Evolutionary conservation across 306 rosid genomes (phyloP).

Genomic region (Oemleria cerasiformis): DNA sequence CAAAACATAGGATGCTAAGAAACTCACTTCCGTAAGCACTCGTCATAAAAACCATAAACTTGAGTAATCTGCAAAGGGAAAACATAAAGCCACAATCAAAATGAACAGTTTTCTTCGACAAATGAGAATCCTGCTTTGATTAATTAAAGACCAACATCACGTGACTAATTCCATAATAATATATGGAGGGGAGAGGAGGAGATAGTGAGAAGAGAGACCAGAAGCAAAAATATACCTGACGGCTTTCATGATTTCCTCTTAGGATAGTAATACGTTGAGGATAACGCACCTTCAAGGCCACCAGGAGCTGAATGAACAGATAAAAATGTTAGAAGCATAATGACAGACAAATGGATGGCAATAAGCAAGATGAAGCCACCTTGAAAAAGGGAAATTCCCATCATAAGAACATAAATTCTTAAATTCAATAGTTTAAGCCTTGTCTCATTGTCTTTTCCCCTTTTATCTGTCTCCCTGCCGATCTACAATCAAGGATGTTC

Average conservation of each 20-base stretch:
- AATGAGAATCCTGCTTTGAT: neutral
- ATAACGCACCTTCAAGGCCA: slow-evolving; percentile 92
- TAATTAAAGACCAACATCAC: neutral
- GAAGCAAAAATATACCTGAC: slow-evolving; percentile 63
- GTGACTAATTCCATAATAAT: neutral
- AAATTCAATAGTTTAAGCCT: neutral
- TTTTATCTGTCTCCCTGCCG: neutral
- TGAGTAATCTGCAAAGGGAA: slow-evolving; percentile 81
- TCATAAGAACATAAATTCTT: neutral
- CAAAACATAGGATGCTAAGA: slow-evolving; percentile 13
- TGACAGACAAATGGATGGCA: neutral
- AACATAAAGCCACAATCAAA: slow-evolving; percentile 27
- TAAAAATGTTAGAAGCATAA: slow-evolving; percentile 10
- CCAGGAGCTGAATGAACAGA: slow-evolving; percentile 70
- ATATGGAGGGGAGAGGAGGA: neutral
- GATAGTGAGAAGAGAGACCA: neutral
- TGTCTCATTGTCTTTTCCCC: neutral
- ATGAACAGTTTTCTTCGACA: neutral
- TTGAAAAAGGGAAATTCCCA: neutral
- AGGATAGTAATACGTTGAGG: slow-evolving; percentile 88
- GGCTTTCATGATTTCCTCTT: slow-evolving; percentile 98
- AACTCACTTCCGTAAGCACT: slow-evolving; percentile 91
- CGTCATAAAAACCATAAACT: slow-evolving; percentile 95
- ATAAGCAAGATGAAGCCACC: neutral
- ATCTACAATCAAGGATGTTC: neutral